Conservation (phyloP, 208 protist genomes). For the Acanthamoeba rhysodes region DNA sequence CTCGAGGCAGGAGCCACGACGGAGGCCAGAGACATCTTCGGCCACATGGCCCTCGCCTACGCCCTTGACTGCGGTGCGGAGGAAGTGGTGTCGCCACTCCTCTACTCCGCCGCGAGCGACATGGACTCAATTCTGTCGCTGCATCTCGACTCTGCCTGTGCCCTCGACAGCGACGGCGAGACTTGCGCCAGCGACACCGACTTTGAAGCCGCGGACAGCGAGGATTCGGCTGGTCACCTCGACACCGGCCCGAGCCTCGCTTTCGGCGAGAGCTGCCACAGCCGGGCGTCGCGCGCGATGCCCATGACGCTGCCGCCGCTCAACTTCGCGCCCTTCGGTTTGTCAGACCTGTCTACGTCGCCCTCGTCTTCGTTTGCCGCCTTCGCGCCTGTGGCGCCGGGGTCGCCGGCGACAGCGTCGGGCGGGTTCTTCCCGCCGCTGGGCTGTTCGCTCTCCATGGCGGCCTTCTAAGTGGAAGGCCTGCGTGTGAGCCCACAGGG, state of each 20-base stretch:
- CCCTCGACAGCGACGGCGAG: neutral
- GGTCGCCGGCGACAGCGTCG: neutral
- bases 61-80: neutral
- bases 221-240: no score
- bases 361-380: neutral
- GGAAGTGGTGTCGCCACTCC: neutral
- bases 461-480: neutral
- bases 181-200: no score
- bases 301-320: neutral
- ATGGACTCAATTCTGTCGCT: neutral
- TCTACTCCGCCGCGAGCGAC: neutral
- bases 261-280: neutral
- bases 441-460: neutral
- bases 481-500: no score
- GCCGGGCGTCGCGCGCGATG: neutral
- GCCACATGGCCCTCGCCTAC: conserved; percentile 64
- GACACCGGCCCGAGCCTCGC: neutral
- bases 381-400: neutral
- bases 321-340: neutral
- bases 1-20: conserved; percentile 61
- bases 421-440: neutral
- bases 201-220: no score
- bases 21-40: conserved; percentile 23
- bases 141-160: neutral
- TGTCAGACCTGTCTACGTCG: neutral